Conservation (phyloP, 192 early-diverging fungal species). For the Podila epicladia region DNA sequence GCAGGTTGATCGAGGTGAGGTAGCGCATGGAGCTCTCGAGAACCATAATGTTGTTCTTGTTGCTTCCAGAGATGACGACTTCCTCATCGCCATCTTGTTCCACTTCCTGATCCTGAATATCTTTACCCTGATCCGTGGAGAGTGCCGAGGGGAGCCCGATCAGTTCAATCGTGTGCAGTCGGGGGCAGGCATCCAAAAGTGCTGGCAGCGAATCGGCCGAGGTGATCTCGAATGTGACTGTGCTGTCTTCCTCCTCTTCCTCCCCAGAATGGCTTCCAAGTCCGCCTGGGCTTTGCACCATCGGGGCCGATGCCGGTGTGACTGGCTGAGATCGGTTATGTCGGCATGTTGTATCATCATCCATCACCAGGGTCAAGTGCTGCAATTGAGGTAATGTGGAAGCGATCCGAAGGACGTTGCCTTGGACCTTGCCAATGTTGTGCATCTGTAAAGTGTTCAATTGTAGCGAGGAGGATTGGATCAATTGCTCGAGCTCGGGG, state of each 20-base stretch:
- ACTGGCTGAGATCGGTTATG: not conserved
- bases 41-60: not conserved
- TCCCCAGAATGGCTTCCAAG: not conserved
- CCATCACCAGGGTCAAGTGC: not conserved
- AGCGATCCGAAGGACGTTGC: not conserved
- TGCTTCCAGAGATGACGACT: not conserved
- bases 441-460: not conserved
- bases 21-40: slow-evolving; percentile 6
- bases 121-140: not conserved
- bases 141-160: slow-evolving; percentile 3
- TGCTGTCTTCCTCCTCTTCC: not conserved
- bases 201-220: slow-evolving; percentile 15
- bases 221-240: slow-evolving; percentile 13
- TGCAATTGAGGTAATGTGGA: not conserved
- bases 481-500: not conserved
- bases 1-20: slow-evolving; percentile 40
- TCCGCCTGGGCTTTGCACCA: slow-evolving; percentile 3
- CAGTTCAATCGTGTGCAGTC: slow-evolving; percentile 21
- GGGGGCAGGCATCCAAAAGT: slow-evolving; percentile 33
- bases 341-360: not conserved
- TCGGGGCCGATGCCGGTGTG: not conserved
- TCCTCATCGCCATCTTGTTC: not conserved
- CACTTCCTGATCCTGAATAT: too few species aligned
- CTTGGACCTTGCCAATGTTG: not conserved
- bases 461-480: not conserved